These are phyloP conservation scores for Pseudocercospora musae DNA, from an alignment of 2,329 filamentous ascomycete genomes.

Conservation along the genomic window DNA sequence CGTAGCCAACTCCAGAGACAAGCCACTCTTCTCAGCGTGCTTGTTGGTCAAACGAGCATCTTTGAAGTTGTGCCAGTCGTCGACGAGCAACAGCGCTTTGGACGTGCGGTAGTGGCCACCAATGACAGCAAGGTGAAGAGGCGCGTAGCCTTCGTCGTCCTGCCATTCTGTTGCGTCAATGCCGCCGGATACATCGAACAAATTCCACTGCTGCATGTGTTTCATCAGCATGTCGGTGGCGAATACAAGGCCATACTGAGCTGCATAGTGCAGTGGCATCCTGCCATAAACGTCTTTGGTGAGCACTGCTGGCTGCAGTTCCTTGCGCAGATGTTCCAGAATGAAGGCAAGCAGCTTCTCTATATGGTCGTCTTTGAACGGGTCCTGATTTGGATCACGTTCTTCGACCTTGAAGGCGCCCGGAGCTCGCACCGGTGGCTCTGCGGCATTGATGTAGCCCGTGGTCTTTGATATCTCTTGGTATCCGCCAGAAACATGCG, in stretches of 20 bases:
- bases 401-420: constrained; percentile 65
- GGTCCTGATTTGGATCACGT: constrained; percentile 53
- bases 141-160: constrained; percentile 85
- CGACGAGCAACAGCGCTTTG: constrained; percentile 69
- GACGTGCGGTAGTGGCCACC: constrained; percentile 87
- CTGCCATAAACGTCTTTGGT: constrained; percentile 76
- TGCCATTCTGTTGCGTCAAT: constrained; percentile 90
- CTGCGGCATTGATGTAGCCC: constrained; percentile 76
- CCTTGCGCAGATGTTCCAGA: constrained; percentile 64
- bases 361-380: constrained; percentile 68
- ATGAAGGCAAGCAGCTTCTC: constrained; percentile 64
- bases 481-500: constrained; percentile 38
- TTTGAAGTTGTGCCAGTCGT: constrained; percentile 34
- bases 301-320: constrained; percentile 66
- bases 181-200: constrained; percentile 78
- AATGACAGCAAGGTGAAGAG: constrained; percentile 86
- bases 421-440: constrained; percentile 62
- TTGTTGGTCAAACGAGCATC: constrained; percentile 60
- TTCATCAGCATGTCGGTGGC: constrained; percentile 84
- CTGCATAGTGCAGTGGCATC: constrained; percentile 85
- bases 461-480: constrained; percentile 52
- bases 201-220: constrained; percentile 82
- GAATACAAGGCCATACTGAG: constrained; percentile 90
- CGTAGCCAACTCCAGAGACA: constrained; percentile 81
- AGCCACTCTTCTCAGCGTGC: constrained; percentile 74